Evolutionary conservation across 345 rosid genomes (phyloP), one percentile per base, ranked within the genome.

Genomic region (Reutealis trisperma): DNA sequence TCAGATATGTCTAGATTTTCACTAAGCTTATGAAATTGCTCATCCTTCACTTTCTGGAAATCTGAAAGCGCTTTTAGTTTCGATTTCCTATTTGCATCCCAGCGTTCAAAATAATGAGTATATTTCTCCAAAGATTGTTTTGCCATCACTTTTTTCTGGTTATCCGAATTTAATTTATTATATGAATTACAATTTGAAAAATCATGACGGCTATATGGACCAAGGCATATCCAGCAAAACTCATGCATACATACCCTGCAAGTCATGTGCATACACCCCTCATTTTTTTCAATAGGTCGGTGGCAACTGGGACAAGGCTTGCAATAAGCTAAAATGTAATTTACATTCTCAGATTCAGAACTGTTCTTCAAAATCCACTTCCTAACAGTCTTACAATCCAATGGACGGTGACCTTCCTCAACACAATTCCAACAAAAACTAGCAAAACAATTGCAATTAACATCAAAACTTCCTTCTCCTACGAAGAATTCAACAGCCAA

Each of bases 281-380:
- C 37, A 42, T 76, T 79, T 51, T 85, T 83, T 74, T 83, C 86
- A 8, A 83, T 85, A 5, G 86, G 81, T 5, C 65, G 45, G 21
- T 30, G 69, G 73, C 88, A 85, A 12, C 78, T 83, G 19, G 88
- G 88, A 52, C 88, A 85, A 11, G 81, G 84, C 85, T 85, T 85
- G 55, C 78, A 67, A 62, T 78, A 72, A 6, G 74, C 69, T 5
- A 72, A 41, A 11, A 83, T 73, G 68, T 75, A 85, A 1, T 62
- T 81, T 54, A 80, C 77, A 58, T 83, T 85, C 30, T 71, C 86
- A 12, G 81, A 47, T 12, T 81, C 86, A 0, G 84, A 72, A 1
- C 9, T 37, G 63, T 81, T 85, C 84, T 83, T 83, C 49, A 11
- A 13, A 24, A 78, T 63, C 88, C 88, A 85, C 55, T 66, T 73